A percentile compares a stretch with the other conserved stretches of the same genome.
These are phyloP conservation scores for Botrytis sinoallii DNA, from an alignment of 2,329 filamentous ascomycete genomes.

Conservation along the genomic window DNA sequence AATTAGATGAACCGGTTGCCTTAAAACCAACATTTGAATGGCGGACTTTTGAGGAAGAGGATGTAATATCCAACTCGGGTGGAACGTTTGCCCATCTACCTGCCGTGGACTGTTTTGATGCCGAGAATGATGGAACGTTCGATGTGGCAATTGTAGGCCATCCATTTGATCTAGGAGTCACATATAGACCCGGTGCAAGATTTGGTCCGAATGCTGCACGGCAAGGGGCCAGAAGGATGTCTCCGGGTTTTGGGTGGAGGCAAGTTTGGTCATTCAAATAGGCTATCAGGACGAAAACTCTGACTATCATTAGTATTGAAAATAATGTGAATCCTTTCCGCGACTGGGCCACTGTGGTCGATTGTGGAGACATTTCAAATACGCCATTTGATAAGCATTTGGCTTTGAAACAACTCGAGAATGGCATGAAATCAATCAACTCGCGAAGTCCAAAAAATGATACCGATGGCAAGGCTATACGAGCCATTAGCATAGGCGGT, in stretches of 20 bases:
- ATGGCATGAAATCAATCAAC: slow-evolving; percentile 33
- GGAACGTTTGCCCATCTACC: slow-evolving; percentile 35
- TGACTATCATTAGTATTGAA: slow-evolving; percentile 31
- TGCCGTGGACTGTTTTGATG: slow-evolving; percentile 31
- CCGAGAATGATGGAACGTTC: slow-evolving; percentile 30
- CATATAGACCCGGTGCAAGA: slow-evolving; percentile 35
- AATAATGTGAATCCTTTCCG: slow-evolving; percentile 34
- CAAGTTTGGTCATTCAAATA: slow-evolving; percentile 23
- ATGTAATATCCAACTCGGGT: slow-evolving; percentile 6
- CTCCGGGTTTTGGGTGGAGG: slow-evolving; percentile 30
- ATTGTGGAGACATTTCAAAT: slow-evolving; percentile 36
- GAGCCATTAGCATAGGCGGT: slow-evolving; percentile 35
- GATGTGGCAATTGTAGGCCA: slow-evolving; percentile 37
- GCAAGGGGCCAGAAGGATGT: slow-evolving; percentile 32
- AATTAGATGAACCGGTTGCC: slow-evolving; percentile 20
- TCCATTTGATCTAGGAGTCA: slow-evolving; percentile 35
- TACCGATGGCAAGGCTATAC: slow-evolving; percentile 29
- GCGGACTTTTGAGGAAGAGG: slow-evolving; percentile 20
- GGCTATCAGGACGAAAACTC: not conserved
- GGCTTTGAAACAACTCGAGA: slow-evolving; percentile 34
- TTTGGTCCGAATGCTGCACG: slow-evolving; percentile 36
- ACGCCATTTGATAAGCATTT: slow-evolving; percentile 35
- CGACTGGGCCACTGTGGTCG: slow-evolving; percentile 32
- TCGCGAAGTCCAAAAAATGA: slow-evolving; percentile 29
- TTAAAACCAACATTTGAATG: slow-evolving; percentile 29